phyloP scores from a whole-genome alignment of 108 stramenopile genomes.

The Skeletonema potamos region DNA sequence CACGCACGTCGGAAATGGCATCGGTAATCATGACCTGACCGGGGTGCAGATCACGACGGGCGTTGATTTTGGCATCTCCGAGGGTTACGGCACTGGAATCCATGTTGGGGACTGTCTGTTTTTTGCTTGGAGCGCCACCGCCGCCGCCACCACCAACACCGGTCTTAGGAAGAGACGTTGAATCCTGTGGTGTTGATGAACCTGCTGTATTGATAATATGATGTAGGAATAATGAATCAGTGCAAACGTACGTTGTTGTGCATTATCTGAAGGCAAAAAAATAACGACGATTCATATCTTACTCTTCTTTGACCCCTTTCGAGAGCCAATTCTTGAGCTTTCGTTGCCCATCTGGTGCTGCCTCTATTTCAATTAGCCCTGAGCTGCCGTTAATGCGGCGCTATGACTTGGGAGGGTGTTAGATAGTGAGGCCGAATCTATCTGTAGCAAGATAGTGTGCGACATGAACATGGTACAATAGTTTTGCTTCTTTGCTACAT shows the following conservation, averaged over 20 bases:
- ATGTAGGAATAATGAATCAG: not conserved
- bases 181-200: not conserved
- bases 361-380: not conserved
- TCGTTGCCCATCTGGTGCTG: not conserved
- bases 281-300: not conserved
- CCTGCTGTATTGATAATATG: no score
- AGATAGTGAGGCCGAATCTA: no score
- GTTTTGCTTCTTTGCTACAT: no score
- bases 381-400: not conserved
- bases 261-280: no score
- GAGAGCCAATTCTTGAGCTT: not conserved
- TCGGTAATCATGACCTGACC: conserved; percentile 80
- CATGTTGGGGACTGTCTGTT: conserved; percentile 15
- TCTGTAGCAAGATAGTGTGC: no score
- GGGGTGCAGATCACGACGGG: conserved; percentile 37
- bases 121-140: not conserved
- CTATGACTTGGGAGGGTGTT: no score
- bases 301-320: not conserved
- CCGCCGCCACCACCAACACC: no score
- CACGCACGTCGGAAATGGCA: conserved; percentile 75
- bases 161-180: not conserved
- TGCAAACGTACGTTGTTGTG: not conserved
- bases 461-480: no score
- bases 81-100: conserved; percentile 28
- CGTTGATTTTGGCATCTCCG: conserved; percentile 41